Percentiles rank a stretch among this genome's conserved stretches.
phyloP scores from a whole-genome alignment of 2,329 filamentous ascomycete species.

The Didymella segeticola region DNA sequence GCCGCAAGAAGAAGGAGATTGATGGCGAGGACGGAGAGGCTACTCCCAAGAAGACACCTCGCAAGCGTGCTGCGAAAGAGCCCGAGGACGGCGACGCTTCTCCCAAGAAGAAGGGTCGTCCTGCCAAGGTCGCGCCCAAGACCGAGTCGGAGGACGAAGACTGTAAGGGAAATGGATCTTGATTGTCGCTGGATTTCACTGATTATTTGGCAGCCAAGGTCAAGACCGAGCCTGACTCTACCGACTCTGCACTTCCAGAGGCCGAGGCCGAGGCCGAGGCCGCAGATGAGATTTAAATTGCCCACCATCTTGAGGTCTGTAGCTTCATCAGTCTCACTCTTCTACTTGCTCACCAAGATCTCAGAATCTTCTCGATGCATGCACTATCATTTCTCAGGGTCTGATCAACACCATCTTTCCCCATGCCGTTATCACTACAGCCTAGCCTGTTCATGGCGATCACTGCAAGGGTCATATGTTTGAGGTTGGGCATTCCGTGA shows the following conservation, averaged over 20 bases:
- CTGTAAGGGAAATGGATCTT: constrained; percentile 13
- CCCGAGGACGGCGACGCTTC: constrained; percentile 33
- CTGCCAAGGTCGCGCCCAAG: constrained; percentile 30
- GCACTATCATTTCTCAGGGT: neutral
- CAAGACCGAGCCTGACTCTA: constrained; percentile 17
- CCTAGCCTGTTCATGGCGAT: neutral
- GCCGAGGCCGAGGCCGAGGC: constrained; percentile 12
- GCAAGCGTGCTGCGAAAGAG: constrained; percentile 44
- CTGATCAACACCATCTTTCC: neutral
- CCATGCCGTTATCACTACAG: neutral
- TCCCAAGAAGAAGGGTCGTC: constrained; percentile 44
- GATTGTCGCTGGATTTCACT: constrained; percentile 10
- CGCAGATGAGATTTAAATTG: constrained; percentile 22
- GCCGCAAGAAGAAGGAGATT: constrained; percentile 34
- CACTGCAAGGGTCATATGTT: neutral
- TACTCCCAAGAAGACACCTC: constrained; percentile 37
- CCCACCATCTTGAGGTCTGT: neutral
- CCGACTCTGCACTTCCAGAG: neutral
- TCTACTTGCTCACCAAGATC: neutral
- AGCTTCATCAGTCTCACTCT: neutral
- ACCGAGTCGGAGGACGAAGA: constrained; percentile 25
- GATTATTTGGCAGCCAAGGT: constrained; percentile 2
- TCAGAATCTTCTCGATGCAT: neutral
- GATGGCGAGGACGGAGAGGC: constrained; percentile 18
- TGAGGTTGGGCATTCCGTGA: neutral